A percentile compares a stretch with the other conserved stretches of the same genome.
Conservation (phyloP, 2,329 filamentous ascomycete genomes). For the Trichoderma arundinaceum region DNA sequence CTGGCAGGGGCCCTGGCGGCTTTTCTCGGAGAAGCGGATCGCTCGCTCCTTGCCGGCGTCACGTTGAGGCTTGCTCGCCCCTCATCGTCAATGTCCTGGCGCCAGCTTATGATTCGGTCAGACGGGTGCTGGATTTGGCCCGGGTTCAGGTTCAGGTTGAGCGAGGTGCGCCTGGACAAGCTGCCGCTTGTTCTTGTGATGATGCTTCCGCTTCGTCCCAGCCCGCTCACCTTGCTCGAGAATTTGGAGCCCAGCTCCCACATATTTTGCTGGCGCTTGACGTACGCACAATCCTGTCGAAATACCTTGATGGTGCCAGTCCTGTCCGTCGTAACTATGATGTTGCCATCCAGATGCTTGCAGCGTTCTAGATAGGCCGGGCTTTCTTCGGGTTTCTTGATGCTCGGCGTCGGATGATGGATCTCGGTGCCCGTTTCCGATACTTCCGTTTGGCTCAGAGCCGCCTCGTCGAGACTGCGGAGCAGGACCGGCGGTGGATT, state of each 20-base stretch:
- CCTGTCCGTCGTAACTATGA: conserved; percentile 89
- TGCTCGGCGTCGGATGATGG: conserved; percentile 36
- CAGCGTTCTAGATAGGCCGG: conserved; percentile 79
- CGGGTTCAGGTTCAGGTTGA: conserved; percentile 48
- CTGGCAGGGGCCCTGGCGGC: conserved; percentile 46
- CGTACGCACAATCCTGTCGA: conserved; percentile 87
- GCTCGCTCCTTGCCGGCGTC: conserved; percentile 54
- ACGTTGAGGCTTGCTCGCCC: conserved; percentile 48
- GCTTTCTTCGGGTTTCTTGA: conserved; percentile 66
- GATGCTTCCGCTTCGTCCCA: conserved; percentile 64
- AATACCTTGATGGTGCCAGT: conserved; percentile 92
- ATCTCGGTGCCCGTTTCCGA: conserved; percentile 46
- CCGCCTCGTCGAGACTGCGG: conserved; percentile 71
- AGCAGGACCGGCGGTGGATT: conserved; percentile 91
- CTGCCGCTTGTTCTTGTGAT: conserved; percentile 58
- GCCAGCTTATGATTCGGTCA: conserved; percentile 88
- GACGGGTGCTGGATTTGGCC: conserved; percentile 49
- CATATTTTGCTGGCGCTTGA: conserved; percentile 75
- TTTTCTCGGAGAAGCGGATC: conserved; percentile 62
- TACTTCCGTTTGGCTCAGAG: conserved; percentile 50
- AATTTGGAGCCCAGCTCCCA: conserved; percentile 82
- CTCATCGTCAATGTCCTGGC: conserved; percentile 65
- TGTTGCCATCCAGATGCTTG: conserved; percentile 80
- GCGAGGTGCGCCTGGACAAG: conserved; percentile 61
- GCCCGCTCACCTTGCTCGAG: conserved; percentile 68